Base-by-base conservation (phyloP, 257 asterid genomes). In the Ilex asprella region DNA sequence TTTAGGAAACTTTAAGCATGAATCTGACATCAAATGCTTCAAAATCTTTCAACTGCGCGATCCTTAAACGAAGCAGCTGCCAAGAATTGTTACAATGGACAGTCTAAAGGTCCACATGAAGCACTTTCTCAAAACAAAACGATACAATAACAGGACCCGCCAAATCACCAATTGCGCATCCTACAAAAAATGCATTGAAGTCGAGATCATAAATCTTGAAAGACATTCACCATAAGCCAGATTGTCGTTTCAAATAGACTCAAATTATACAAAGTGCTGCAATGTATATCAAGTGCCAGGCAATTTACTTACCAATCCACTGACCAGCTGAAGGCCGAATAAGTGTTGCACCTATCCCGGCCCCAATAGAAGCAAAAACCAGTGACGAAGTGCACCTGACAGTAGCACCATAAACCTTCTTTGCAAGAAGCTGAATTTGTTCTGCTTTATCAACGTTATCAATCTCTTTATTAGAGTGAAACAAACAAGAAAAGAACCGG, bases 281-380 rank as follows among this genome's bases (percentile, higher is more conserved):
- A 8, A 86, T 4, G 41, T 35, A 8, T 8, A 35, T 8, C 29
- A 7, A 14, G 5, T 10, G 57, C n/a, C 30, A 14, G 15, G 11
- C 10, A 3, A 53, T 15, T 53, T 30, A 8, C 74, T 43, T 75
- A 92, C 99, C 97, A 16, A 93, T 82, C 97, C 97, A 87, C 76
- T 93, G 99, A 56, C 99, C 99, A 14, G 84, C 52, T 10, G 95
- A 68, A 60, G 99, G 99, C 39, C 85, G 84, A 39, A 87, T 8
- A 4, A 86, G 54, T 0, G 69, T 30, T 30, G 95, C 92, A 43
- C 95, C 96, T 3, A 93, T 63, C 13, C 99, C 99, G 29, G 94
- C 99, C 59, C 97, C 97, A 31, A 89, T 69, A 41, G 97, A 85
- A 44, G 97, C 97, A 41, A 87, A 89, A 56, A 87, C 44, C 52